phyloP scores from a whole-genome alignment of 345 rosid species.

The Aquilaria sinensis region DNA sequence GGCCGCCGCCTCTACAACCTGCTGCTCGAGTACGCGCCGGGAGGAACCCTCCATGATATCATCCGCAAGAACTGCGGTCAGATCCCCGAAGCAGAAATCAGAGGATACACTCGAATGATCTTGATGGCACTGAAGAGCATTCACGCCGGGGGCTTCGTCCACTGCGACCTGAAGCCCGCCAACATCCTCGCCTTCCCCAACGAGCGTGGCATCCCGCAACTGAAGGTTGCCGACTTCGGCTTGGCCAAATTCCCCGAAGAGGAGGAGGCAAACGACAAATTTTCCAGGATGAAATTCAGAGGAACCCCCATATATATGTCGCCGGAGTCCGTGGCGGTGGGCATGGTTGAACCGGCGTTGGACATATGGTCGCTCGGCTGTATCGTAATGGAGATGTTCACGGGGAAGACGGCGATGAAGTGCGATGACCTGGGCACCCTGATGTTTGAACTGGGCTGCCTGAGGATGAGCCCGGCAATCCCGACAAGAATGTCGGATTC shows the following conservation, averaged over 20 bases:
- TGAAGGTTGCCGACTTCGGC: neutral
- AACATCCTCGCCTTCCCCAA: neutral
- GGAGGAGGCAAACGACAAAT: too few species aligned
- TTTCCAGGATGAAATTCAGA: neutral
- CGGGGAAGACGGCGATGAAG: neutral
- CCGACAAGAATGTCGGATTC: neutral
- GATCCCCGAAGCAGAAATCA: neutral
- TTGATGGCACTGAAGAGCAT: neutral
- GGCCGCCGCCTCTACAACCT: neutral
- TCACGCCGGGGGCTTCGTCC: neutral
- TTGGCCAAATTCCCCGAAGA: neutral
- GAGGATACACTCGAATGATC: neutral
- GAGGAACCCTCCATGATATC: neutral
- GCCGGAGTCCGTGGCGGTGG: neutral
- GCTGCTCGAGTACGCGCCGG: conserved; percentile 1
- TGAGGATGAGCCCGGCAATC: neutral
- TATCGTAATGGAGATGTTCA: neutral
- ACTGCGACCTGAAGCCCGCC: neutral
- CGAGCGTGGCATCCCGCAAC: neutral
- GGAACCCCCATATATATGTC: neutral
- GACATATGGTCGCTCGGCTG: conserved; percentile 4
- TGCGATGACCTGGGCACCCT: neutral
- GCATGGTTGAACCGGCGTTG: neutral
- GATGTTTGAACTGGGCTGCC: neutral
- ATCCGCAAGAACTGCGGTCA: neutral